A percentile compares a stretch with the other conserved stretches of the same genome.
These are phyloP conservation scores for Xenoacremonium recifei DNA, from an alignment of 2,329 filamentous ascomycete genomes.

Conservation along the genomic window DNA sequence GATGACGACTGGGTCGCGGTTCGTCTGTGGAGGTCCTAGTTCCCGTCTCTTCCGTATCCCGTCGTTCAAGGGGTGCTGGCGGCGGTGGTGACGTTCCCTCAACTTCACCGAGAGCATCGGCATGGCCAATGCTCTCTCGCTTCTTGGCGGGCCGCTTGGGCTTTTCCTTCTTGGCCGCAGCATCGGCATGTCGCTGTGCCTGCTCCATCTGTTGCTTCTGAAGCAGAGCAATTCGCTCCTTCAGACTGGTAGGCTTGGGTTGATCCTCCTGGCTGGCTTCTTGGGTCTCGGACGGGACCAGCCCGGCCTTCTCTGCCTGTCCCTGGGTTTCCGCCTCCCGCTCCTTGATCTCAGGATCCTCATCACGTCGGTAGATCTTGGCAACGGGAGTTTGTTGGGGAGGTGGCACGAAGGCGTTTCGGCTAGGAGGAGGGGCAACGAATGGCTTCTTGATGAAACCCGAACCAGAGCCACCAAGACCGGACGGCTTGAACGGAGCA, in stretches of 20 bases:
- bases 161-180: constrained; percentile 80
- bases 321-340: constrained; percentile 64
- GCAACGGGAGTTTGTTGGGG: constrained; percentile 66
- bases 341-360: constrained; percentile 73
- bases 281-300: constrained; percentile 45
- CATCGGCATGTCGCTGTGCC: constrained; percentile 76
- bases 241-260: constrained; percentile 88
- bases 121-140: constrained; percentile 45
- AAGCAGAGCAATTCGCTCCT: constrained; percentile 90
- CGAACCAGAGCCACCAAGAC: constrained; percentile 52
- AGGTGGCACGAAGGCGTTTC: constrained; percentile 84
- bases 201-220: constrained; percentile 94
- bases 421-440: constrained; percentile 89
- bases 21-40: constrained; percentile 52
- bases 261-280: constrained; percentile 68
- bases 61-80: constrained; percentile 40
- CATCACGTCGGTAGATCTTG: constrained; percentile 81
- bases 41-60: constrained; percentile 45
- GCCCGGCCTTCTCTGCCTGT: constrained; percentile 66
- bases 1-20: constrained; percentile 30
- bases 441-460: constrained; percentile 96
- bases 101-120: constrained; percentile 25
- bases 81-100: constrained; percentile 29
- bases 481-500: constrained; percentile 83
- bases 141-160: constrained; percentile 75